Evolutionary conservation across 2,329 filamentous ascomycete species (phyloP), one percentile per base, ranked within the genome.

Genomic region (Aspergillus sergii): DNA sequence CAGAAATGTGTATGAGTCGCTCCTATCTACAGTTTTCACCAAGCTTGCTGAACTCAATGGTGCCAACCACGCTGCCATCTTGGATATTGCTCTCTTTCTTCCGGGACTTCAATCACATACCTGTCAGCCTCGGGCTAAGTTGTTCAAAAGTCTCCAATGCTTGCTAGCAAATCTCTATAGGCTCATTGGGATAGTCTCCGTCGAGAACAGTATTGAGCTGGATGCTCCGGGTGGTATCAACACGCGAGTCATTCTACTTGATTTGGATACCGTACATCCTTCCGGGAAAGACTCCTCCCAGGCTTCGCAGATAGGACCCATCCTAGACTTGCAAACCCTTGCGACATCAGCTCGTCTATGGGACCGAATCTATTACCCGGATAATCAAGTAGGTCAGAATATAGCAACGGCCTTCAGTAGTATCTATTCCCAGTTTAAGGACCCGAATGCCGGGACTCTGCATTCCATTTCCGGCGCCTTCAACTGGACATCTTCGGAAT

Each of bases 151-250:
- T n/a, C 85, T 89, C 0, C 93, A 97, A 76, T 83, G 85, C n/a
- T 82, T 94, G 6, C 79, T 97, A 26, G 91, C 91, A 3, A 86
- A 86, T 30, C 75, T 96, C 28, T 98, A 98, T 82, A 88, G 89
- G 71, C 84, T 97, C 57, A 82, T 95, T 61, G 90, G 90, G 39
- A 81, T 89, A 53, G 82, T 92, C n/a, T 92, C 90, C 66, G 86
- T 89, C 14, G 84, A 88, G 67, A 81, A 86, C 55, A 81, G 80
- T 80, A 80, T 89, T 76, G 79, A 91, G 77, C 75, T 92, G 78
- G 82, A 86, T 81, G 86, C 87, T 41, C 84, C 87, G 0, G 88
- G 88, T 53, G 90, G 91, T 28, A 86, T 97, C 19, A 93, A 97
- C 77, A 84, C 87, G 1, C 87, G 93, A 5, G 80, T 97, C 19